These are phyloP conservation scores for Annona cherimola DNA, from an alignment of 164 flowering plant genomes.

Conservation along the genomic window DNA sequence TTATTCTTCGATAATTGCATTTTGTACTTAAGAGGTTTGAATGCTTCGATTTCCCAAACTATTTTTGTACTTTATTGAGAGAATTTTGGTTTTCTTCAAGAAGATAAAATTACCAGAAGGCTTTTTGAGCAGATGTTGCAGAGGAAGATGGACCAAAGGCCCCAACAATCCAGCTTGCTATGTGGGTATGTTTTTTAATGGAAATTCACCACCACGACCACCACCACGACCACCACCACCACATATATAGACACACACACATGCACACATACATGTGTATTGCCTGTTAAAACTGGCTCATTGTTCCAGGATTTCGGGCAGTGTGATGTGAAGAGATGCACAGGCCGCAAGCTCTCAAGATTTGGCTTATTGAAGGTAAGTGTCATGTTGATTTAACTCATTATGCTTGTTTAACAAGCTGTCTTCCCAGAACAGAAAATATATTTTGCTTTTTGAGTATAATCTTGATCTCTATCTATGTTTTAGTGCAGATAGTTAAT, in stretches of 20 bases:
- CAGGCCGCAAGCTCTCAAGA: conserved; percentile 95
- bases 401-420: not conserved
- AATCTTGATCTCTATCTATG: too few species aligned
- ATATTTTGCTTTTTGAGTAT: not conserved
- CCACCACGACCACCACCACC: too few species aligned
- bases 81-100: not conserved
- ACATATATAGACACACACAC: too few species aligned
- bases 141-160: conserved; percentile 40
- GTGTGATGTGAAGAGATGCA: conserved; percentile 96
- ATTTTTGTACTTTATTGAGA: too few species aligned
- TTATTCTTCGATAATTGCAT: not conserved
- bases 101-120: not conserved
- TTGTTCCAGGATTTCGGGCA: conserved; percentile 91
- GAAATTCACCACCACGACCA: not conserved
- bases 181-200: conserved; percentile 68
- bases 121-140: conserved; percentile 23
- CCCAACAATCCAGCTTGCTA: conserved; percentile 76
- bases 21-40: not conserved
- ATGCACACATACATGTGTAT: not conserved
- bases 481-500: too few species aligned
- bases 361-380: conserved; percentile 80
- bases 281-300: not conserved
- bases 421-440: not conserved
- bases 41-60: not conserved
- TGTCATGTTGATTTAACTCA: conserved; percentile 14